A percentile compares a stretch with the other conserved stretches of the same genome.
phyloP scores from a whole-genome alignment of 345 rosid species.

The Excoecaria cochinchinensis region DNA sequence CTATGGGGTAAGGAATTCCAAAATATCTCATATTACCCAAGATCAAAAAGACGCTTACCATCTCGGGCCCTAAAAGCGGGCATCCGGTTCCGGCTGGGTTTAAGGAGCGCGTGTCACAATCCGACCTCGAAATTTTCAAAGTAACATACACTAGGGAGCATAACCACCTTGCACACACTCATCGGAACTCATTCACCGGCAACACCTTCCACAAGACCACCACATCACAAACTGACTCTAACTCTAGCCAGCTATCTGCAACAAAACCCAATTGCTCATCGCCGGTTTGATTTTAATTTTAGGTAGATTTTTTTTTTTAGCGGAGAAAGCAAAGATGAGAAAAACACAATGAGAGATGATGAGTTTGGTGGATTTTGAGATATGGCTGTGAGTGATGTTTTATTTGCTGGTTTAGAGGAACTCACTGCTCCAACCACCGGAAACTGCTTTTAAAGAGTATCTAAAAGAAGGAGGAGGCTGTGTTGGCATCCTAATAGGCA shows the following conservation, averaged over 20 bases:
- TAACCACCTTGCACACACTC: conserved; percentile 89
- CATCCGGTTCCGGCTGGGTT: too few relatives aligned
- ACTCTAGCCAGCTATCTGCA: conserved; percentile 34
- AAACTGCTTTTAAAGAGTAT: conserved; percentile 41
- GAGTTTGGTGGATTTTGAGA: conserved; percentile 55
- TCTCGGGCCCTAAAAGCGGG: too few relatives aligned
- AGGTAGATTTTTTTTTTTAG: too few relatives aligned
- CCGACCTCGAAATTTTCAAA: conserved; percentile 83
- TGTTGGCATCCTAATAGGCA: too few relatives aligned
- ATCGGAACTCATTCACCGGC: conserved; percentile 91
- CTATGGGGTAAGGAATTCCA: too few relatives aligned
- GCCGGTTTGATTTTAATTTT: conserved; percentile 39
- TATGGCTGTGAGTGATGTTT: conserved; percentile 69
- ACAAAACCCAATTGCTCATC: conserved; percentile 37
- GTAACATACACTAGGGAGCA: conserved; percentile 97
- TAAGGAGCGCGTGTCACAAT: too few relatives aligned
- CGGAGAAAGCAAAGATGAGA: conserved; percentile 46
- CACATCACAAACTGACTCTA: conserved; percentile 28
- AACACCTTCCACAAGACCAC: conserved; percentile 73
- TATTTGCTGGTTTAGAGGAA: conserved; percentile 73
- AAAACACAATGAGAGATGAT: conserved; percentile 48
- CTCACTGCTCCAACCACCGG: conserved; percentile 40
- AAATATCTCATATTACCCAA: too few relatives aligned
- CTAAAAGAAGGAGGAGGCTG: too few relatives aligned
- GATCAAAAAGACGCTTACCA: too few relatives aligned